Conservation (phyloP, 805 yeast genomes). For the Ogataea neopini region DNA sequence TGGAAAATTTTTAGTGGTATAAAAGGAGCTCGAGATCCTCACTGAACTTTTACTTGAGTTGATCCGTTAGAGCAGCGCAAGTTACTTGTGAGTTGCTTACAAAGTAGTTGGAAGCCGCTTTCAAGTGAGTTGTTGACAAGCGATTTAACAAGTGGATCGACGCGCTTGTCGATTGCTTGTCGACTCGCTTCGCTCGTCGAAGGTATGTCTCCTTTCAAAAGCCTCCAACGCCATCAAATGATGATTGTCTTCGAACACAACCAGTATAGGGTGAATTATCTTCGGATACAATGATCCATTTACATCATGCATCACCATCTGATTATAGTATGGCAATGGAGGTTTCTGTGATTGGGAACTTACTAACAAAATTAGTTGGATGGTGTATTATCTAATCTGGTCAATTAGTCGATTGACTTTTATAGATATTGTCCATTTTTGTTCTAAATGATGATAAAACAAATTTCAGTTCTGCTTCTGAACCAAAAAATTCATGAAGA, state of each 20-base stretch:
- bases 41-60: too few relatives aligned
- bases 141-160: too few relatives aligned
- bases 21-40: slow-evolving; percentile 1
- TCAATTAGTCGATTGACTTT: slow-evolving; percentile 13
- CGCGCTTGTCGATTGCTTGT: too few relatives aligned
- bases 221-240: slow-evolving; percentile 21
- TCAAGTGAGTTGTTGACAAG: too few relatives aligned
- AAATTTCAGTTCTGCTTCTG: slow-evolving; percentile 97
- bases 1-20: neutral
- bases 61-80: too few relatives aligned
- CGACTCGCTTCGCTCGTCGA: too few relatives aligned
- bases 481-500: slow-evolving; percentile 71
- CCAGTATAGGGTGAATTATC: slow-evolving; percentile 34
- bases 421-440: slow-evolving; percentile 6
- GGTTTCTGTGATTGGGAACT: neutral
- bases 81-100: too few relatives aligned
- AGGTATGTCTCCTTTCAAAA: neutral
- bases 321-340: slow-evolving; percentile 39
- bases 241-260: slow-evolving; percentile 40
- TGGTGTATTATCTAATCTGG: slow-evolving; percentile 3
- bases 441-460: slow-evolving; percentile 60
- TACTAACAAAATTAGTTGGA: neutral
- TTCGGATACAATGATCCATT: slow-evolving; percentile 63
- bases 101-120: too few relatives aligned
- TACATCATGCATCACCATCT: slow-evolving; percentile 98